phyloP scores from a whole-genome alignment of 257 asterid genomes.

The Leonotis leonurus region DNA sequence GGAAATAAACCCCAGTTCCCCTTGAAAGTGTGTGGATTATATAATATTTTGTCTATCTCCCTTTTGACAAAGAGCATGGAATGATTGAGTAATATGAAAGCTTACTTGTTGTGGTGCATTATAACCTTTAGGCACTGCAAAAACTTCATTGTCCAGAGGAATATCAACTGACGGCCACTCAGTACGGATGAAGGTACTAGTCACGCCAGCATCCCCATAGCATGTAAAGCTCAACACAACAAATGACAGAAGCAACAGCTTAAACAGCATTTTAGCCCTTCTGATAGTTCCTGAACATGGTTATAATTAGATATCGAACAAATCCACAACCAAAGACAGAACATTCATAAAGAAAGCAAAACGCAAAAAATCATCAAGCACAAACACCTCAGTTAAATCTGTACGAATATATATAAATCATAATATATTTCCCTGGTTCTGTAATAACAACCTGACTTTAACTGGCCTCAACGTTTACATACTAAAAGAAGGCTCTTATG shows the following conservation, averaged over 20 bases:
- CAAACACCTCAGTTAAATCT: neutral
- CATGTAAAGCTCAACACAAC: constrained; percentile 36
- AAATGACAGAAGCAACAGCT: constrained; percentile 28
- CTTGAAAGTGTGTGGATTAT: neutral
- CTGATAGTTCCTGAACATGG: constrained; percentile 27
- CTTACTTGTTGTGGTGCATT: constrained; percentile 92
- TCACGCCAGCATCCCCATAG: constrained; percentile 49
- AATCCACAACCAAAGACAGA: neutral
- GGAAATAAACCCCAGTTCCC: too few species aligned
- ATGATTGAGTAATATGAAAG: neutral
- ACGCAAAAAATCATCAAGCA: neutral
- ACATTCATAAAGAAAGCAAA: too few species aligned
- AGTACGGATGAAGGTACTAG: constrained; percentile 61
- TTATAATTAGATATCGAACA: neutral
- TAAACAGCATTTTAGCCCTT: constrained; percentile 33
- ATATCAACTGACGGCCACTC: constrained; percentile 76
- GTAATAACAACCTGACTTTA: neutral
- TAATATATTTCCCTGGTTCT: too few species aligned
- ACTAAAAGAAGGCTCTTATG: too few species aligned
- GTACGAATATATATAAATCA: neutral
- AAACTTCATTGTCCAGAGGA: constrained; percentile 63
- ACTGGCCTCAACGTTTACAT: too few species aligned
- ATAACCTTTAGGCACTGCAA: constrained; percentile 65
- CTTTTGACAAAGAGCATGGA: neutral
- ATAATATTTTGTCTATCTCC: neutral